Conservation (phyloP, 768 basidiomycete species). For the Pulveroboletus sp. region DNA sequence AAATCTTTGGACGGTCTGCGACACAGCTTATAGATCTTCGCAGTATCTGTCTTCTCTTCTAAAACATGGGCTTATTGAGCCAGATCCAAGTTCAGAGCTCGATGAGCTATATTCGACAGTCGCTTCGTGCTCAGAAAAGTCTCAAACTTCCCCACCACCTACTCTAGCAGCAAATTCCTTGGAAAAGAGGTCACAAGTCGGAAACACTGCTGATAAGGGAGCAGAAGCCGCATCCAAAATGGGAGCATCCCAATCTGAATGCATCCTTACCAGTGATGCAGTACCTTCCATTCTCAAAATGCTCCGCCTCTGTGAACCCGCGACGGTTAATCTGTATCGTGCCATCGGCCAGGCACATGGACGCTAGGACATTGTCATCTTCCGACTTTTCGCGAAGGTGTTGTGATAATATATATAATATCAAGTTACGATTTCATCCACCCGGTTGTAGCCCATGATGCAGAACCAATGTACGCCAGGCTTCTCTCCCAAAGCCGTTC, state of each 20-base stretch:
- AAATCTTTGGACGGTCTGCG: not conserved
- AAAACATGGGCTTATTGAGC: conserved; percentile 49
- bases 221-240: not conserved
- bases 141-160: conserved; percentile 4
- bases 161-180: conserved; percentile 8
- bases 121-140: conserved; percentile 15
- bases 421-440: no score
- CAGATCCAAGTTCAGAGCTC: conserved; percentile 49
- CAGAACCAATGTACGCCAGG: conserved; percentile 2
- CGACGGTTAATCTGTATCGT: conserved; percentile 51
- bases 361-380: conserved; percentile 19
- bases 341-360: conserved; percentile 56
- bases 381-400: not conserved
- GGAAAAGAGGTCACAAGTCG: conserved; percentile 1
- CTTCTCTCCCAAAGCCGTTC: no score
- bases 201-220: conserved; percentile 1
- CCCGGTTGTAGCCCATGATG: conserved; percentile 2
- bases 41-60: conserved; percentile 61
- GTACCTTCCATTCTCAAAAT: conserved; percentile 46
- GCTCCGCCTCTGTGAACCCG: conserved; percentile 42
- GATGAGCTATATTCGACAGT: conserved; percentile 50
- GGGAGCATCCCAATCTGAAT: conserved; percentile 14
- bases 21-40: conserved; percentile 63
- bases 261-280: conserved; percentile 46
- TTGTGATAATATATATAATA: conserved; percentile 7